A percentile compares a stretch with the other conserved stretches of the same genome.
phyloP scores from a whole-genome alignment of 306 rosid species.

The Sicyos edulis region DNA sequence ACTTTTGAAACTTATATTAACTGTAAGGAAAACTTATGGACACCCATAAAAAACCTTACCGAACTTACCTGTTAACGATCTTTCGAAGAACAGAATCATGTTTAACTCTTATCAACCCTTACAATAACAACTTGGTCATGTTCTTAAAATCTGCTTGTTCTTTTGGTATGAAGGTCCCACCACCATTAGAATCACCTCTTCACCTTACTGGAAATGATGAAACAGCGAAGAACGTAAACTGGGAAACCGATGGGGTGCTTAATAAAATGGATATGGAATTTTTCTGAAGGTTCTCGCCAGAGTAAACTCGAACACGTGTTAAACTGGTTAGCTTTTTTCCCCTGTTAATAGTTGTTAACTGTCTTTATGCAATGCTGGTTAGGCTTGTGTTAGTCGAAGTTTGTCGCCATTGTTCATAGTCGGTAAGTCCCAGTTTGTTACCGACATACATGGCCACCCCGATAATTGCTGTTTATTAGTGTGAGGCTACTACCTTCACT shows the following conservation, averaged over 20 bases:
- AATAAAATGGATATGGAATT: constrained; percentile 50
- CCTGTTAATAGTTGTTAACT: constrained; percentile 7
- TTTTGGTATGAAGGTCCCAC: constrained; percentile 61
- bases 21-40: background rate
- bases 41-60: background rate
- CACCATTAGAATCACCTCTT: constrained; percentile 63
- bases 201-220: constrained; percentile 45
- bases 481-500: constrained; percentile 8
- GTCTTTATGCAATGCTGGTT: constrained; percentile 6
- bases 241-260: constrained; percentile 95
- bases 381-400: background rate
- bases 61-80: background rate
- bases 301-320: background rate
- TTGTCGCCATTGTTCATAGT: background rate
- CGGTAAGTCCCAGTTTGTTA: background rate
- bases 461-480: background rate
- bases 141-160: constrained; percentile 13
- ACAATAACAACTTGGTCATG: background rate
- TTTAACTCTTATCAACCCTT: background rate
- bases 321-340: background rate
- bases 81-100: background rate
- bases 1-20: background rate
- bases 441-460: background rate
- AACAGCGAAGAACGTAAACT: constrained; percentile 41
- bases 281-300: constrained; percentile 45